A percentile compares a stretch with the other conserved stretches of the same genome.
Conservation (phyloP, 495 filamentous ascomycete genomes). For the Penicillium herquei region DNA sequence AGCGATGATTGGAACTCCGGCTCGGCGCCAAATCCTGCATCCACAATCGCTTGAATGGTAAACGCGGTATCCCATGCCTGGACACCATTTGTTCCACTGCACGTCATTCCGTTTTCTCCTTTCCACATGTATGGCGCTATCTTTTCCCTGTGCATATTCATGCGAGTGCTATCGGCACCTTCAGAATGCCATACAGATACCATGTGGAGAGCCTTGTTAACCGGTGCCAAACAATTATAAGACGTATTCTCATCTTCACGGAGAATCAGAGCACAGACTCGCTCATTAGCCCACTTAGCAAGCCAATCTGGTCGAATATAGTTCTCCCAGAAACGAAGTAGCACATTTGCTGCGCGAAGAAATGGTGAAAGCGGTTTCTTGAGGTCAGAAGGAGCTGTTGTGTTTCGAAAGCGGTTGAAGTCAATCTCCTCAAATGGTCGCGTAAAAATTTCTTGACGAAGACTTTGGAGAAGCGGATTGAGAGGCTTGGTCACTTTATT, state of each 20-base stretch:
- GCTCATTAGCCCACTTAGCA: not conserved
- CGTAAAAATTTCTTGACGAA: not conserved
- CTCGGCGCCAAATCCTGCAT: not conserved
- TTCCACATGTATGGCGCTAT: not conserved
- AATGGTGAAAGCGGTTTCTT: not conserved
- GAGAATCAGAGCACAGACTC: not conserved
- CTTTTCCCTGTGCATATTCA: not conserved
- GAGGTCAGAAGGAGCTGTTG: not conserved
- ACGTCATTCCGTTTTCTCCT: slow-evolving; percentile 1
- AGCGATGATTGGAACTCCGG: not conserved
- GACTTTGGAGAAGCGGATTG: not conserved
- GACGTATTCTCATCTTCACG: not conserved
- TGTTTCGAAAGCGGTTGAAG: not conserved
- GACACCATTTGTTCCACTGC: not conserved
- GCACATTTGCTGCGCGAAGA: not conserved
- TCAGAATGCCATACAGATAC: not conserved
- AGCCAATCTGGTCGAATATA: not conserved
- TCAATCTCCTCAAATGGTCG: not conserved
- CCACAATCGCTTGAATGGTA: not conserved
- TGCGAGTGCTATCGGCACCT: not conserved
- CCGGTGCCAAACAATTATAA: slow-evolving; percentile 1
- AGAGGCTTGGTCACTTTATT: not conserved
- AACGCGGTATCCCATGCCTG: not conserved
- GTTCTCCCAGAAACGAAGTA: not conserved
- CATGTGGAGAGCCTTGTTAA: not conserved